Base-by-base conservation (phyloP, 192 early-diverging fungal species). In the Blastocladiella britannica region DNA sequence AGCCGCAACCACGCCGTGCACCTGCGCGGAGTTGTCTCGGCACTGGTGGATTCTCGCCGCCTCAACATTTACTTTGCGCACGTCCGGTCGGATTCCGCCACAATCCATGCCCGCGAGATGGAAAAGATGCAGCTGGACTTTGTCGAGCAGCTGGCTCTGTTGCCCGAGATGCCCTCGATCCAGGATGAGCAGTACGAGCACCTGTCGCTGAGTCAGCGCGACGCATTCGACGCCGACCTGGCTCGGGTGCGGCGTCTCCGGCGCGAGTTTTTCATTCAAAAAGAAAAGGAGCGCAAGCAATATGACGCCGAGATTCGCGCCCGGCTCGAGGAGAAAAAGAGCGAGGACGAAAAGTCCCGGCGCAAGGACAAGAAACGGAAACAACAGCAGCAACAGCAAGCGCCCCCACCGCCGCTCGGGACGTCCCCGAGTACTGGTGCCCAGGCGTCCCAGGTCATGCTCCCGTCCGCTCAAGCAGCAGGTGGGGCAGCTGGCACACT, bases 171-270 rank as follows among this genome's bases (percentile, higher is more conserved):
- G 15, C 64, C 72, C 31, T 68, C 73, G 29, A 53, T 80, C 0
- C 30, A 63, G 20, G 78, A 80, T 58, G 71, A 73, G 51, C 76
- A 79, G 53, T 80, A 80, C 58, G 78, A 80, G 55, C 55, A 55
- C 26, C 60, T 80, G 62, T 63, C 57, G 22, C 66, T 71, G 4
- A 9, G 27, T 7, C 76, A 80, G 30, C 64, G 63, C 28, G 73
- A 67, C 15, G 27, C 61, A 24, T 80, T 78, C 56, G 75, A 80
- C 57, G 25, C 61, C 20, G 56, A 59, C 23, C 54, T 78, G 26
- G 57, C 64, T 28, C 69, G 69, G 58, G 70, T 71, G 58, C 69
- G 70, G 53, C 59, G 62, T 12, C 56, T 62, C 26, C 28, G 69
- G 23, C 76, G 72, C 43, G 71, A 76, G 53, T 58, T 78, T 51